Evolutionary conservation across 2,329 filamentous ascomycete species (phyloP), one percentile per base, ranked within the genome.

Genomic region (Penicillium fuscoglaucum): DNA sequence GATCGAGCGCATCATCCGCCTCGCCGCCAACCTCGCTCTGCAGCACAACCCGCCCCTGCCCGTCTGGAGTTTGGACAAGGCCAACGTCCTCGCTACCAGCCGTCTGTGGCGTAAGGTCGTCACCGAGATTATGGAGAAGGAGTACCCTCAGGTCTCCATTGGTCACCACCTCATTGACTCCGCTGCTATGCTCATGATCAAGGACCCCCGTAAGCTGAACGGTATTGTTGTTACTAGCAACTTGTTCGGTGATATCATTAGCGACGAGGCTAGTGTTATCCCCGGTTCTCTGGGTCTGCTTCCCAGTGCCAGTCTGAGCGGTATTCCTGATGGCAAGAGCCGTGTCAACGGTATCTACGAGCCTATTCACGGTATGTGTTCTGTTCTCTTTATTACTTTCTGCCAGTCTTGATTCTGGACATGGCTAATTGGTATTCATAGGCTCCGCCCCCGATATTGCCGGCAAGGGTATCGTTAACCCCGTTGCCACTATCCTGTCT

Each of bases 121-220:
- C 45, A 87, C 85, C 41, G 90, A 96, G 79, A 83, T 92, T 58
- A 93, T 96, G 83, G 84, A 83, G 66, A 88, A 88, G 65, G 93
- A 97, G 82, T 98, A 96, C 80, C 92, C 93, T 3, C 86, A 93
- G 74, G 78, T 97, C 46, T 85, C 90, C 80, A 79, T 96, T 44
- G 86, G 87, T 65, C 93, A 96, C 76, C 93, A 98, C 75, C 84
- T 98, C 51, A 96, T 98, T 73, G 93, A 98, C 79, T 91, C 87
- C 57, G 93, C 93, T n/a, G 93, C 93, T 65, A 97, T 98, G 93
- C 82, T 97, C 68, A 91, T 98, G 89, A 85, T 98, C 72, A 97
- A 96, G 87, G 93, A 93, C 78, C 93, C 93, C 10, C 83, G 88
- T 12, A 85, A 87, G 24, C 82, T 98, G 53, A 98, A 97, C 74